Evolutionary conservation across 306 rosid genomes (phyloP).

Genomic region (Prosopis cineraria): DNA sequence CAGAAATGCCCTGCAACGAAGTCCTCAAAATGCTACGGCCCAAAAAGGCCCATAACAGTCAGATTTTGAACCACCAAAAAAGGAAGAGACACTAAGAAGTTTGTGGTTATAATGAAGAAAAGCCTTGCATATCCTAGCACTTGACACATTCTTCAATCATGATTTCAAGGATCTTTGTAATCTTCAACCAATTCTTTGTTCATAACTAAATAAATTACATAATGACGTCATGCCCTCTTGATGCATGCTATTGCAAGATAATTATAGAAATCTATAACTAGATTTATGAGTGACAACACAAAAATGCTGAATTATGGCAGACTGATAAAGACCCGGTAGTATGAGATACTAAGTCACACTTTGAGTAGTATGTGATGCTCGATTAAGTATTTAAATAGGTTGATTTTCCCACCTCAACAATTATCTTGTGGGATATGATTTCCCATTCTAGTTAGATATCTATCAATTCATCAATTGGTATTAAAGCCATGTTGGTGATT

Average conservation of each 20-base stretch:
- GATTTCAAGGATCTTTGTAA: constrained; percentile 4
- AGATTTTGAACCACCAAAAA: constrained; percentile 1
- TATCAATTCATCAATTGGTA: too few species aligned
- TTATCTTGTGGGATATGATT: too few species aligned
- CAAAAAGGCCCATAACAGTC: constrained; percentile 31
- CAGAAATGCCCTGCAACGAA: constrained; percentile 73
- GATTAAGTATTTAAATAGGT: too few species aligned
- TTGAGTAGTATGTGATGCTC: too few species aligned
- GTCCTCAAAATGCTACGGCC: constrained; percentile 77
- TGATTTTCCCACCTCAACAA: too few species aligned
- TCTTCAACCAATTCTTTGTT: background rate
- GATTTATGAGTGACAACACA: background rate
- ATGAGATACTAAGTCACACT: too few species aligned
- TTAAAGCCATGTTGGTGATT: too few species aligned
- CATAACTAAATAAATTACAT: background rate
- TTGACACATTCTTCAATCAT: constrained; percentile 10
- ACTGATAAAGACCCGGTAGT: too few species aligned
- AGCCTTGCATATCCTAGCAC: constrained; percentile 2
- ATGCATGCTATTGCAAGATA: background rate
- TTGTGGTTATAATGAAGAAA: constrained; percentile 16
- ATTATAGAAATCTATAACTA: background rate
- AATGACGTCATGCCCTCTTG: background rate
- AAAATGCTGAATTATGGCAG: background rate
- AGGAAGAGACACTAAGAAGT: background rate
- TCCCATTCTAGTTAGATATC: too few species aligned